Percentiles rank a stretch among this genome's conserved stretches.
phyloP scores from a whole-genome alignment of 371 early-diverging fungal species.

The Conidiobolus incongruus region DNA sequence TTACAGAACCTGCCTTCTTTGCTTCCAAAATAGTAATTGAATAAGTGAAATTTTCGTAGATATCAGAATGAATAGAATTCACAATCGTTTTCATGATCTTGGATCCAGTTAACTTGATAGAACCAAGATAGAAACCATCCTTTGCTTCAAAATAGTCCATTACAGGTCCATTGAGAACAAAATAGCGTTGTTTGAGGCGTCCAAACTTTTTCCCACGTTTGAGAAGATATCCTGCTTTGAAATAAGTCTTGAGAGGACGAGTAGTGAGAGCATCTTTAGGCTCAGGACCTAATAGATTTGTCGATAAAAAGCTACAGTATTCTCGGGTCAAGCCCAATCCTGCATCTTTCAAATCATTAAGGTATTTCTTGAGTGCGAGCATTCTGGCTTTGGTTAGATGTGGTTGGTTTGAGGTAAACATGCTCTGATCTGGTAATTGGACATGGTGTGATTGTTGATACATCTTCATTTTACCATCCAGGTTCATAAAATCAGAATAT shows the following conservation, averaged over 20 bases:
- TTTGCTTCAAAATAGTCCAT: constrained; percentile 54
- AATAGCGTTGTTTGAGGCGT: constrained; percentile 61
- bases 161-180: constrained; percentile 23
- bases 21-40: constrained; percentile 51
- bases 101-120: constrained; percentile 18
- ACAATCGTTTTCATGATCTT: constrained; percentile 18
- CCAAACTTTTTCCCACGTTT: constrained; percentile 73
- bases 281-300: not conserved
- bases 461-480: no score
- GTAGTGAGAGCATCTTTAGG: not conserved
- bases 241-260: not conserved
- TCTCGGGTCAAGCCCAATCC: no score
- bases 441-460: no score
- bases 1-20: constrained; percentile 13
- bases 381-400: not conserved
- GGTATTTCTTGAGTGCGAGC: no score
- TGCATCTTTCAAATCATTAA: no score
- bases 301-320: not conserved
- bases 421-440: not conserved
- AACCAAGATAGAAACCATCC: constrained; percentile 23
- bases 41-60: constrained; percentile 18
- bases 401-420: not conserved
- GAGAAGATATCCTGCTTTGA: not conserved
- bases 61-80: not conserved
- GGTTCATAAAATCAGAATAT: no score